Base-by-base conservation (phyloP, 2,329 filamentous ascomycete genomes). In the Aureobasidium zeae region DNA sequence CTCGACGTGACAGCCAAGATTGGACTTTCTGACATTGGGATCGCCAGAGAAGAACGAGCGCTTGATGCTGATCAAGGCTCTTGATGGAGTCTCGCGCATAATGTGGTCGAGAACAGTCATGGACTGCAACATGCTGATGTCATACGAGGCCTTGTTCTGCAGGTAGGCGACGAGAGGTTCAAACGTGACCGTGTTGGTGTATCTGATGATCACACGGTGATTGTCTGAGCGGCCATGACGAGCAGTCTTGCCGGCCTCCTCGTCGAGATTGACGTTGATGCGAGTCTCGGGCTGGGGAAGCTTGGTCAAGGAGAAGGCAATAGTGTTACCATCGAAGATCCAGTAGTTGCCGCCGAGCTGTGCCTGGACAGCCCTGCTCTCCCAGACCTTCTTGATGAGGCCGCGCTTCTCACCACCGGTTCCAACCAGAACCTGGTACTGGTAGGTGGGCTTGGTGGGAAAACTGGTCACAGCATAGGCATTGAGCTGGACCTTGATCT, bases 41-140 rank as follows among this genome's bases (percentile, higher is more conserved):
- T 72, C 72, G 1, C 66, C 64, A 28, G 77, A 67, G 63, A 93
- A 96, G 58, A 94, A 94, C 6, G 81, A 86, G 10, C 88, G 78
- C 61, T 86, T 89, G 62, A 95, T 83, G 0, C 77, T 64, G 0
- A 81, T 69, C 54, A 86, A 77, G 2, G 70, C 65, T 54, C 77
- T 66, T 0, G 80, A 81, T 0, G 91, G 86, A n/a, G 67, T 72
- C 60, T 94, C 79, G 4, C 91, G 84, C 44, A 98, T 70, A 6
- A 89, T 69, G 57, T 98, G 91, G 51, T 98, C 91, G 4, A 95
- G 69, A 56, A 95, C 95, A 58, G 83, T 94, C 61, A 96, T 76
- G 11, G 83, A 81, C 56, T 91, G 84, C 6, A 89, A 71, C 15
- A 89, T 78, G 15, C 72, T 65, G 26, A 75, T 76, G 56, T 82